Evolutionary conservation across 371 early-diverging fungal species (phyloP).

Genomic region (Conidiobolus incongruus): DNA sequence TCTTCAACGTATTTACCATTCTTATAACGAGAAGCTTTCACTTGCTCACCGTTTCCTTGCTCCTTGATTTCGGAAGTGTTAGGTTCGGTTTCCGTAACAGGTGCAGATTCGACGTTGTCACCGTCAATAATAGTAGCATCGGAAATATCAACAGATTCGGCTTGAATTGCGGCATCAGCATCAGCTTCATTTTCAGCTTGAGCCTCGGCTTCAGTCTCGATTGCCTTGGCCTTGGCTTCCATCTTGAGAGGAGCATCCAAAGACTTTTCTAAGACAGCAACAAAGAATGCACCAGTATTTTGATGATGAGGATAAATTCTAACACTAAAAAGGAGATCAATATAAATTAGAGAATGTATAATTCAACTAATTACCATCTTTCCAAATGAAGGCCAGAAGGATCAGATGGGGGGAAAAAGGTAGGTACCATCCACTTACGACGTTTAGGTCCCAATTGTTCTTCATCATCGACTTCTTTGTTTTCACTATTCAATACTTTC

Average conservation of each 20-base stretch:
- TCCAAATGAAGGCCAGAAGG: conserved; percentile 42
- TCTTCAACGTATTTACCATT: conserved; percentile 38
- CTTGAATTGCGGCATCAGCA: not conserved
- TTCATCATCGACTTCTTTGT: conserved; percentile 19
- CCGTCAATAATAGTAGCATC: conserved; percentile 7
- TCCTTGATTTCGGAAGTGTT: conserved; percentile 3
- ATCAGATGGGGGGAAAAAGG: conserved; percentile 58
- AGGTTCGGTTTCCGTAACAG: conserved; percentile 1
- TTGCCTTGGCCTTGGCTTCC: conserved; percentile 9
- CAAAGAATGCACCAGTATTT: conserved; percentile 99
- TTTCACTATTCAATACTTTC: conserved; percentile 41
- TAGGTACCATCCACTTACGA: conserved; percentile 14
- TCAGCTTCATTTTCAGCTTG: conserved; percentile 8
- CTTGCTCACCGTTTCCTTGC: conserved; percentile 7
- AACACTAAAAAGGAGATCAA: conserved; percentile 18
- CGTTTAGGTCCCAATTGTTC: conserved; percentile 28
- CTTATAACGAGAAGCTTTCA: conserved; percentile 8
- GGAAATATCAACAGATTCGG: not conserved
- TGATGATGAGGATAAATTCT: conserved; percentile 91
- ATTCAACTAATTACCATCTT: conserved; percentile 28
- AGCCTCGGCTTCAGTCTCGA: conserved; percentile 3
- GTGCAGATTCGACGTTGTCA: conserved; percentile 7
- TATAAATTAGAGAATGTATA: not conserved
- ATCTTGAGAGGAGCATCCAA: conserved; percentile 27
- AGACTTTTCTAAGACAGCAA: conserved; percentile 86